phyloP scores from a whole-genome alignment of 129 eudicot genomes.

The Helianthus tuberosus region DNA sequence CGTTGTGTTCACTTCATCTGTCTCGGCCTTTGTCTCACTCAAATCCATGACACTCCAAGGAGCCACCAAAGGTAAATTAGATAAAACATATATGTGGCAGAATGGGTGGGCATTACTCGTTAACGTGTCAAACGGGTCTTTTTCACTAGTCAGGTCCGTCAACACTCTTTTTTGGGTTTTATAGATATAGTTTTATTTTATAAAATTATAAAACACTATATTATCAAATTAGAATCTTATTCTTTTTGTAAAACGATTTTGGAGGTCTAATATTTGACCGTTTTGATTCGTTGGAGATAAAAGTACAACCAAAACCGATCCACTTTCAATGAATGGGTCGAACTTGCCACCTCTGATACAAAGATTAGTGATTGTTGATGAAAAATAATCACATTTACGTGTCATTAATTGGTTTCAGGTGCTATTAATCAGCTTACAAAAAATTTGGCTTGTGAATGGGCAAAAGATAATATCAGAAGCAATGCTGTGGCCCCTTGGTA shows the following conservation, averaged over 20 bases:
- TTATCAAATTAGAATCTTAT: no score
- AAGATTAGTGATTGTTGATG: neutral
- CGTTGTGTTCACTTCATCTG: constrained; percentile 78
- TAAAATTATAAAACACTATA: neutral
- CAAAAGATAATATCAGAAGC: constrained; percentile 71
- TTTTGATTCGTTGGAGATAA: constrained; percentile 3
- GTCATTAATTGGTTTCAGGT: constrained; percentile 32
- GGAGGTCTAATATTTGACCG: neutral
- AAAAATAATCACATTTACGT: neutral
- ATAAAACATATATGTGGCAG: neutral
- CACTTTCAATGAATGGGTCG: neutral
- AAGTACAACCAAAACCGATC: neutral
- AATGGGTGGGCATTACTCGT: neutral
- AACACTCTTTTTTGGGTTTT: neutral
- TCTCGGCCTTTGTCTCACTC: constrained; percentile 62
- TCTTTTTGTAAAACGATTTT: no score
- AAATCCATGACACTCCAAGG: constrained; percentile 66
- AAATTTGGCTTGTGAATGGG: constrained; percentile 88
- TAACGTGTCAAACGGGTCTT: neutral
- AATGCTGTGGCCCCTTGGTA: constrained; percentile 88
- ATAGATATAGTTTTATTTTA: neutral
- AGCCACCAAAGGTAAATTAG: constrained; percentile 68
- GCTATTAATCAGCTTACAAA: constrained; percentile 74
- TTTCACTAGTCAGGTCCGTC: neutral
- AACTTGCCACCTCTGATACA: neutral